Conservation (phyloP, 2,329 filamentous ascomycete species). For the Beauveria bassiana region DNA sequence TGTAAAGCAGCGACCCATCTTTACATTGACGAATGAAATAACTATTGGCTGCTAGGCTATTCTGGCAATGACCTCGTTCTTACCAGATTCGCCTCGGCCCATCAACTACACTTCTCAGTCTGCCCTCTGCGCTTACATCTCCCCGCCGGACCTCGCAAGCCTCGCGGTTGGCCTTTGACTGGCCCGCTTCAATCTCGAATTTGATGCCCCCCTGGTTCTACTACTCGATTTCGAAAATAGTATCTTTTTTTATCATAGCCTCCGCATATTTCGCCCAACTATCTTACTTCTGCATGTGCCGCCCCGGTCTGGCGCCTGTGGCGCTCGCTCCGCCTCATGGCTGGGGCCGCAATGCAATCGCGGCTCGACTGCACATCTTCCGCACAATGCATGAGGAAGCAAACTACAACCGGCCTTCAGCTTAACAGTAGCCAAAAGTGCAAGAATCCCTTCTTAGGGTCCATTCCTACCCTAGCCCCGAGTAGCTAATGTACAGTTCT, state of each 20-base stretch:
- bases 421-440: background rate
- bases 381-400: background rate
- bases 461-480: constrained; percentile 1
- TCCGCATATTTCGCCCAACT: background rate
- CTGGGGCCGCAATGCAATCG: background rate
- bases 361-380: background rate
- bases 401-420: background rate
- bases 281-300: too few species aligned
- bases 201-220: background rate
- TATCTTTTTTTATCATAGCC: background rate
- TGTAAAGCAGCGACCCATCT: too few species aligned
- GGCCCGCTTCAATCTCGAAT: background rate
- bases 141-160: background rate
- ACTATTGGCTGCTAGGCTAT: too few species aligned
- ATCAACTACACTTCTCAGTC: background rate
- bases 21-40: too few species aligned
- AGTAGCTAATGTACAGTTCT: constrained; percentile 11
- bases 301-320: background rate
- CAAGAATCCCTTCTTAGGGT: background rate
- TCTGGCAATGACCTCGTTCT: too few species aligned
- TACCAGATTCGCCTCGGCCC: background rate
- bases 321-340: background rate
- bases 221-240: background rate
- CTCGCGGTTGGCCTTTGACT: background rate
- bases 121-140: background rate